Evolutionary conservation across 2,329 filamentous ascomycete species (phyloP), one percentile per base, ranked within the genome.

Genomic region (Phaeophleospora eucalypticola): DNA sequence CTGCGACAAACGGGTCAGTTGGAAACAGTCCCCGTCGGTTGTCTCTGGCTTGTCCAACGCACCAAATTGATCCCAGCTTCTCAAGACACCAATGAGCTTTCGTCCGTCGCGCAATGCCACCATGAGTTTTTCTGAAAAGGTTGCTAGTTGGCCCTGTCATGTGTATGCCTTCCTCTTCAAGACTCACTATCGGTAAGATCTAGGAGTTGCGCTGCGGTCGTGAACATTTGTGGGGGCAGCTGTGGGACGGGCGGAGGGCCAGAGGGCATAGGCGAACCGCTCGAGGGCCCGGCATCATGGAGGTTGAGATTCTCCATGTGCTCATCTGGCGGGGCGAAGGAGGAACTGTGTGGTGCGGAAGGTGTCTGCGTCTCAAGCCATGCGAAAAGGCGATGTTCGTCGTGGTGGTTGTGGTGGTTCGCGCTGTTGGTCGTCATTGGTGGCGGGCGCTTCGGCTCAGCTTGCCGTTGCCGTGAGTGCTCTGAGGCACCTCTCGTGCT

Each of bases 51-150:
- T 3, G 32, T 7, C 19, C 14, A 35, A 38, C 59, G 9, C 83
- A 95, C 90, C 91, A 65, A 95, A 97, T 70, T 98, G 93, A 71
- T 98, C 93, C 89, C 93, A 98, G 59, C 88, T 95, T 63, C 93
- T 80, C 58, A 98, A 72, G 38, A 97, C 87, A 21, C 93, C 93
- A 58, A 95, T 87, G 58, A 97, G 76, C 72, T 97, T 97, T 61
- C 91, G 82, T 52, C 94, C 93, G 66, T 98, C 93, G 58, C 93
- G 86, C 45, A 98, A 79, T 38, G 90, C 83, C 46, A 97, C 79
- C 71, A 96, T 83, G 49, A 98, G 82, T 73, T 98, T 98, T 75
- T 98, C 93, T 97, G 68, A 54, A 58, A 24, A 29, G 41, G 24
- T 44, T 46, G 53, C 46, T 46, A 61, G 63, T 48, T 53, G 49